Evolutionary conservation across 2,329 filamentous ascomycete genomes (phyloP).

Genomic region (Colletotrichum sp.): DNA sequence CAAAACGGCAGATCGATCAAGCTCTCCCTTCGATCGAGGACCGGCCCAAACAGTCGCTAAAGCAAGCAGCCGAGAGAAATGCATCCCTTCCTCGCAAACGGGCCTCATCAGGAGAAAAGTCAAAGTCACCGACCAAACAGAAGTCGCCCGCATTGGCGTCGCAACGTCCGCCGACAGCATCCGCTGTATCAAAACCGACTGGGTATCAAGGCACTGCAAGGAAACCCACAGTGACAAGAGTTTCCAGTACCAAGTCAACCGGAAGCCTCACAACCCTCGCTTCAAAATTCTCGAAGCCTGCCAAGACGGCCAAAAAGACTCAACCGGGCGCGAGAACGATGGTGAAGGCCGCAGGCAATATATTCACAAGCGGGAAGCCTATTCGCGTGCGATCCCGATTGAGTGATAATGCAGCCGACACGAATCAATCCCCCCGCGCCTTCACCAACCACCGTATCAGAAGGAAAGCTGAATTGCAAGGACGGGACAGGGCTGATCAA

Average conservation of each 20-base stretch:
- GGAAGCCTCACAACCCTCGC: background rate
- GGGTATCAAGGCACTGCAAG: slow-evolving; percentile 41
- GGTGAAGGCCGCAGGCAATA: slow-evolving; percentile 35
- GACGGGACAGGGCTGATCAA: slow-evolving; percentile 48
- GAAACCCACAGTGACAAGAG: slow-evolving; percentile 20
- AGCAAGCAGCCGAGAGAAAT: background rate
- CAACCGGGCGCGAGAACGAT: slow-evolving; percentile 6
- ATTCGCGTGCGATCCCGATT: slow-evolving; percentile 41
- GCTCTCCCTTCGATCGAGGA: background rate
- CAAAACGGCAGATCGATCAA: background rate
- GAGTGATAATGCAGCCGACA: slow-evolving; percentile 43
- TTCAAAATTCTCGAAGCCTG: slow-evolving; percentile 27
- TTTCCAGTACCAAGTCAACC: background rate
- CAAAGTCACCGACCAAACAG: background rate
- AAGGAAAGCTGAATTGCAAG: slow-evolving; percentile 46
- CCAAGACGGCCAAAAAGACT: slow-evolving; percentile 22
- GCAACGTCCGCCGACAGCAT: background rate
- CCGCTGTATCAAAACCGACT: background rate
- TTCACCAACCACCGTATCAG: slow-evolving; percentile 42
- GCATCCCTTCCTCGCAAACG: background rate
- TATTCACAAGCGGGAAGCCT: slow-evolving; percentile 50
- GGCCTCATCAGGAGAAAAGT: background rate
- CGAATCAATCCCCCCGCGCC: slow-evolving; percentile 42
- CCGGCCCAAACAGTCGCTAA: background rate
- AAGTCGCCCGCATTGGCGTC: background rate